Base-by-base conservation (phyloP, 768 basidiomycete genomes). In the Hypsizygus marmoreus region DNA sequence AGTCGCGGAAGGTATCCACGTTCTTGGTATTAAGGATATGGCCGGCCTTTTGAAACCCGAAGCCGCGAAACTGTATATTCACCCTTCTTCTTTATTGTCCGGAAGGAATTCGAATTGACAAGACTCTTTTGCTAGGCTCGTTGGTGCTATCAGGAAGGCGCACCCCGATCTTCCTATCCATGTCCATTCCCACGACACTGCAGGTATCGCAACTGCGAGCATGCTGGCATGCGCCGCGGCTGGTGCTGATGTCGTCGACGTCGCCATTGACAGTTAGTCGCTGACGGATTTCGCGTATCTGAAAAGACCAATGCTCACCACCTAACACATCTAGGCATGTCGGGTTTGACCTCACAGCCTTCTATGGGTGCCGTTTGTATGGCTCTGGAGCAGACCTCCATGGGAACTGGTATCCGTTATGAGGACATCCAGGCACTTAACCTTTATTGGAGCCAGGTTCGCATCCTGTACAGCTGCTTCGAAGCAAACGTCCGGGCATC, bases 111-210 rank as follows among this genome's bases (percentile, higher is more conserved):
- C 28, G 51, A 16, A 43, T 26, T 41, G 22, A 25, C 45, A 14
- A 43, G 4, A 14, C 22, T n/a, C 32, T 9, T 37, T 43, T 36
- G 46, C 36, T 47, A 94, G 92, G 35, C 85, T 99, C 54, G 86
- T 99, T 61, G 87, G 92, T 54, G 88, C 94, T 10, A 95, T 99
- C 68, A 82, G 97, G 63, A 83, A 91, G 73, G 94, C 91, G 57
- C 88, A 98, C 69, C 97, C 97, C 30, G 94, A 97, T 64, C 80
- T 99, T 45, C 95, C 97, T 23, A 98, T 99, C 66, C 97, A 99
- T 65, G 95, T 99, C 28, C 97, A 99, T 73, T 97, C 97, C 10
- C 97, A 99, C 68, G 97, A 99, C 69, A 99, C 97, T 22, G 97
- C 97, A 40, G 97, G 97, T 69, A 98, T 99, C 59, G 91, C 97